These are phyloP conservation scores for Moricandia arvensis DNA, from an alignment of 345 rosid species.

Conservation along the genomic window DNA sequence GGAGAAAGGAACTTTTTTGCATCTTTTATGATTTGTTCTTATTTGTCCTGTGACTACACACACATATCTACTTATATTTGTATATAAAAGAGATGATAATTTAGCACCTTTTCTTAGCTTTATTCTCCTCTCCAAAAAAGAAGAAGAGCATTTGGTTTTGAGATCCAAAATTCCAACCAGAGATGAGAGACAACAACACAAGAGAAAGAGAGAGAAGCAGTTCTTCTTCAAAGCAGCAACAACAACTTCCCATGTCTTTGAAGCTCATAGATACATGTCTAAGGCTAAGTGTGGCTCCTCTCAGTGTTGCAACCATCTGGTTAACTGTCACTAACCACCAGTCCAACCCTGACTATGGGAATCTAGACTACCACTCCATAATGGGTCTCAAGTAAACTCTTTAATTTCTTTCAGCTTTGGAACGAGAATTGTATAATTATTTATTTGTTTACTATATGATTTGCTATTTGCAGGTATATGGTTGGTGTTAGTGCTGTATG, in stretches of 20 bases:
- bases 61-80: neutral
- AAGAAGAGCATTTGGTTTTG: neutral
- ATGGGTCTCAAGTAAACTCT: constrained; percentile 67
- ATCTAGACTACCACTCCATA: constrained; percentile 50
- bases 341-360: constrained; percentile 58
- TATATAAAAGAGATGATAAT: constrained; percentile 18
- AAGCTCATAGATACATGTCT: constrained; percentile 62
- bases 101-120: neutral
- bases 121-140: constrained; percentile 11
- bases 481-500: constrained; percentile 59
- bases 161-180: constrained; percentile 20
- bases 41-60: constrained; percentile 27
- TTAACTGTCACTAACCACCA: constrained; percentile 67
- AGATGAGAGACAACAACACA: constrained; percentile 28
- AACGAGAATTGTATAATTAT: neutral
- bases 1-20: constrained; percentile 18
- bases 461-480: constrained; percentile 57
- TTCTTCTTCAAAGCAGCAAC: constrained; percentile 34
- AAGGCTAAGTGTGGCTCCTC: constrained; percentile 72
- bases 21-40: constrained; percentile 25
- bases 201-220: constrained; percentile 24
- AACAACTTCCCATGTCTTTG: constrained; percentile 40
- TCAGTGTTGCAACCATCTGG: constrained; percentile 72
- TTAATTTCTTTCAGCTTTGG: neutral
- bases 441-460: neutral